Evolutionary conservation across 257 asterid genomes (phyloP), one percentile per base, ranked within the genome.

Genomic region (Scutellaria galericulata): DNA sequence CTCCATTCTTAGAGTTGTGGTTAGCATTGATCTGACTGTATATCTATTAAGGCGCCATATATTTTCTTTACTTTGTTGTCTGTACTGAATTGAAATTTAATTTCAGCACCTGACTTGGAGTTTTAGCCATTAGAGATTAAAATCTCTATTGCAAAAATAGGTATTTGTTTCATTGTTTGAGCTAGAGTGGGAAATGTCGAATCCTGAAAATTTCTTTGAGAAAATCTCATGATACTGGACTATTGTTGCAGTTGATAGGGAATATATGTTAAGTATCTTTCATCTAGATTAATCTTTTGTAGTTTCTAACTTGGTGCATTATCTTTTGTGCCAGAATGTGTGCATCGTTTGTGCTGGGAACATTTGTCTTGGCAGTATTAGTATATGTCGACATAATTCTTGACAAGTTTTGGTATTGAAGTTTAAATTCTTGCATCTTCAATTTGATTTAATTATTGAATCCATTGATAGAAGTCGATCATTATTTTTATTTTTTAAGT

Each of bases 11-110:
- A 11, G 22, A 22, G 2, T 5, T 37, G n/a, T 3, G 44, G 14
- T 61, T 65, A 62, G 65, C 66, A 66, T 47, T 77, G 50, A 48
- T 73, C 58, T 48, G 47, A 70, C 31, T 40, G 51, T 15, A 15
- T n/a, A 61, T 52, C 39, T 35, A 27, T 61, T 60, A 37, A 41
- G 72, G 64, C 12, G 63, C 31, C 67, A 54, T 56, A 4, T 41
- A 15, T 40, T 59, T 50, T 6, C 24, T 37, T 52, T 15, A 6
- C 27, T 52, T 24, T 52, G 9, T 66, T 7, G 64, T 11, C 40
- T 48, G 10, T 35, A 47, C 52, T 64, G 73, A 59, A 40, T 14
- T 18, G 24, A 8, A 31, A 46, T 18, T 57, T 7, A 44, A 44
- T 10, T 37, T 57, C 37, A 31, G 5, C 37, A 31, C 5, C 37